Evolutionary conservation across 2,329 filamentous ascomycete genomes (phyloP).

Genomic region (Aspergillus texensis): DNA sequence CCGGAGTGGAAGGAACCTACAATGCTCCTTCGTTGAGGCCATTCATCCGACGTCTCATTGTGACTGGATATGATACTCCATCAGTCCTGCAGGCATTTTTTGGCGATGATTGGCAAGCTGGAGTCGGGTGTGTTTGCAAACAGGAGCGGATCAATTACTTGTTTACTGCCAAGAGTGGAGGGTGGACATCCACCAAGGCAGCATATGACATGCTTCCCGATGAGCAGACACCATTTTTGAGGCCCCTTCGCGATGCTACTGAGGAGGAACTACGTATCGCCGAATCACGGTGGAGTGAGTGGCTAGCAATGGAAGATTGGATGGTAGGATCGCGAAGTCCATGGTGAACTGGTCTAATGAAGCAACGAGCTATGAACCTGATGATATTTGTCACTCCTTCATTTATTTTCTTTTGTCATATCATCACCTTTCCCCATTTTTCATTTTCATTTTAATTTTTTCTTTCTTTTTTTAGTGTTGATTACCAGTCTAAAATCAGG

Average conservation of each 20-base stretch:
- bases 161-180: constrained; percentile 89
- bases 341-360: constrained; percentile 26
- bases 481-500: neutral
- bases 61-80: constrained; percentile 89
- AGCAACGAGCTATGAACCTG: constrained; percentile 29
- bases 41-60: constrained; percentile 87
- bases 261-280: constrained; percentile 80
- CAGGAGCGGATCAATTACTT: constrained; percentile 90
- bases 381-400: constrained; percentile 17
- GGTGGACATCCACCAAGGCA: constrained; percentile 84
- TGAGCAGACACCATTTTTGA: constrained; percentile 83
- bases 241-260: constrained; percentile 72
- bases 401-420: constrained; percentile 6
- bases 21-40: constrained; percentile 64
- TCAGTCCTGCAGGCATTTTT: constrained; percentile 87
- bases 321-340: constrained; percentile 76
- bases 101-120: constrained; percentile 79
- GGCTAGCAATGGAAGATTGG: constrained; percentile 97
- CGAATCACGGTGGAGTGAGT: constrained; percentile 87
- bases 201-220: constrained; percentile 85
- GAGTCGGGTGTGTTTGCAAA: constrained; percentile 80
- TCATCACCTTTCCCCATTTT: constrained; percentile 3
- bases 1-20: constrained; percentile 19
- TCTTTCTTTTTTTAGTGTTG: constrained; percentile 13
- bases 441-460: constrained; percentile 3